Conservation (phyloP, 352 stramenopile genomes). For the Pythium plurisporium region DNA sequence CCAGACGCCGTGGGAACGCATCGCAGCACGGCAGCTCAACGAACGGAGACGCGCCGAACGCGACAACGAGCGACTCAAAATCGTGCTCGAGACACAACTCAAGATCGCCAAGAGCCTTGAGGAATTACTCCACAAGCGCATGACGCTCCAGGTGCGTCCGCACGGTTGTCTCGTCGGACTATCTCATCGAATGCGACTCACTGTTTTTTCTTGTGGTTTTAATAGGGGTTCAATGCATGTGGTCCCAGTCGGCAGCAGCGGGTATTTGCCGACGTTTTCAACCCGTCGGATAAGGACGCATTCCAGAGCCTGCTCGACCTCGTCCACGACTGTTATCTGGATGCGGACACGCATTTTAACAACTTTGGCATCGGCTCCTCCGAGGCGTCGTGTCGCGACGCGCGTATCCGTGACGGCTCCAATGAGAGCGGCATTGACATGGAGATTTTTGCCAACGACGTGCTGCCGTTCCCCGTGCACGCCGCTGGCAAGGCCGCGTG, state of each 20-base stretch:
- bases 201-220: not conserved
- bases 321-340: slow-evolving; percentile 14
- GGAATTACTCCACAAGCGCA: slow-evolving; percentile 25
- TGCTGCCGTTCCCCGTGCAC: slow-evolving; percentile 3
- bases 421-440: slow-evolving; percentile 7
- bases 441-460: slow-evolving; percentile 8
- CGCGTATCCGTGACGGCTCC: slow-evolving; percentile 6
- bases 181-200: too few species aligned
- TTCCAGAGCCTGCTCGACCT: slow-evolving; percentile 12
- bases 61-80: slow-evolving; percentile 44
- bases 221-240: slow-evolving; percentile 14
- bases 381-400: slow-evolving; percentile 15
- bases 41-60: slow-evolving; percentile 21
- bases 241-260: slow-evolving; percentile 13
- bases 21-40: slow-evolving; percentile 12
- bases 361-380: slow-evolving; percentile 9
- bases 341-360: slow-evolving; percentile 9
- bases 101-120: slow-evolving; percentile 39
- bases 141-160: not conserved
- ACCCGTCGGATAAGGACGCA: not conserved
- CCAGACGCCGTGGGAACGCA: slow-evolving; percentile 15
- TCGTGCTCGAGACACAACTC: slow-evolving; percentile 39
- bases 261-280: slow-evolving; percentile 9
- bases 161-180: too few species aligned
- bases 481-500: slow-evolving; percentile 9